These are phyloP conservation scores for Botryotinia calthae DNA, from an alignment of 2,329 filamentous ascomycete species.

Conservation along the genomic window DNA sequence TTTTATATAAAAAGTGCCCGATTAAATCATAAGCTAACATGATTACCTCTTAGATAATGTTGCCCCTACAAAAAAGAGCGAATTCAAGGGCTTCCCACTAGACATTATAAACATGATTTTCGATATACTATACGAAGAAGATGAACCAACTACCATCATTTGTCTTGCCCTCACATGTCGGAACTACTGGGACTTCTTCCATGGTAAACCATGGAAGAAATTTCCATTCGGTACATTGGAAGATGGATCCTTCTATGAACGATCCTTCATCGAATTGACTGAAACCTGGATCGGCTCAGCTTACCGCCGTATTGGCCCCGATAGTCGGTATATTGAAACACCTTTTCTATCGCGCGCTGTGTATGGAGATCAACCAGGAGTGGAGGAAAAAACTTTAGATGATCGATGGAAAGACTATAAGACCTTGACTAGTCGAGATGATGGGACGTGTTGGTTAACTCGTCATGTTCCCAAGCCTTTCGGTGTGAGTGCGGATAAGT, in stretches of 20 bases:
- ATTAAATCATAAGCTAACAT: not conserved
- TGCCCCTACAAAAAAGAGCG: not conserved
- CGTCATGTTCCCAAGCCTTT: not conserved
- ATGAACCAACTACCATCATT: not conserved
- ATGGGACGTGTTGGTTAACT: rapidly evolving
- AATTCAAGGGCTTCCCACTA: not conserved
- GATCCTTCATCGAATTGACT: not conserved
- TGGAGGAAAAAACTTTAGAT: not conserved
- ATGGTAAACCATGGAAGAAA: not conserved
- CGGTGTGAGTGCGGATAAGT: not conserved
- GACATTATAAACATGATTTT: not conserved
- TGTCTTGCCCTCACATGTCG: not conserved
- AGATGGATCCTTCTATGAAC: not conserved
- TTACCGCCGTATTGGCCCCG: not conserved
- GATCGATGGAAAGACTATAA: not conserved
- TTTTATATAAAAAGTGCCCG: not conserved
- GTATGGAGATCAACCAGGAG: not conserved
- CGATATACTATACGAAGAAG: not conserved
- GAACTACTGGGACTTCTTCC: not conserved
- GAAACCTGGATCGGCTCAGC: not conserved
- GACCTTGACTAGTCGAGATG: not conserved
- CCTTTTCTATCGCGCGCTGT: not conserved
- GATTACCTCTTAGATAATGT: not conserved
- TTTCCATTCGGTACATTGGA: not conserved
- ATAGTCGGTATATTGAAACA: not conserved